A percentile compares a stretch with the other conserved stretches of the same genome.
These are phyloP conservation scores for Waltergamsia citrina DNA, from an alignment of 2,329 filamentous ascomycete species.

Conservation along the genomic window DNA sequence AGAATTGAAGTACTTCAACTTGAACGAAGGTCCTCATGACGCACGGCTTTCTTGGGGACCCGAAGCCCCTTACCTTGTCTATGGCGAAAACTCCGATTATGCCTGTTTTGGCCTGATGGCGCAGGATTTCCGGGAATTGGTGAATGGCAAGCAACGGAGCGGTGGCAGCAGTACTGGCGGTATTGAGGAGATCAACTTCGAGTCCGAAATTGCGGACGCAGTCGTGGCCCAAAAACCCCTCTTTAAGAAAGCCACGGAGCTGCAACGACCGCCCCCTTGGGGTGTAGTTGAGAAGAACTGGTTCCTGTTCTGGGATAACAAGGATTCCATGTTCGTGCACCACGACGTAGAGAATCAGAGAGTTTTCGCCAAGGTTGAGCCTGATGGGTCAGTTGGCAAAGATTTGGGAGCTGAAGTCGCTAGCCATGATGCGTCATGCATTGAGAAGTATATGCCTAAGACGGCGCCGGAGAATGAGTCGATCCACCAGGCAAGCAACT, in stretches of 20 bases:
- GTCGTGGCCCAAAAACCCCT: slow-evolving; percentile 12
- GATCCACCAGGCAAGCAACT: slow-evolving; percentile 52
- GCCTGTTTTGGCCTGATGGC: slow-evolving; percentile 50
- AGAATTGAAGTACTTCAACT: slow-evolving; percentile 27
- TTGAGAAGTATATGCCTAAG: slow-evolving; percentile 33
- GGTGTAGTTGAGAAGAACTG: slow-evolving; percentile 49
- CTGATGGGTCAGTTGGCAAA: slow-evolving; percentile 34
- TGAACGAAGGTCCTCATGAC: slow-evolving; percentile 46
- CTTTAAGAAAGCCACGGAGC: slow-evolving; percentile 36
- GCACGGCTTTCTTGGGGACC: slow-evolving; percentile 48
- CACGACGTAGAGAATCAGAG: slow-evolving; percentile 41
- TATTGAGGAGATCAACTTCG: no score
- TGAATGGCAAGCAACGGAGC: no score
- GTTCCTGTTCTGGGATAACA: slow-evolving; percentile 49
- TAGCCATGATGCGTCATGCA: slow-evolving; percentile 31
- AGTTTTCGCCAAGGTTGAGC: slow-evolving; percentile 33
- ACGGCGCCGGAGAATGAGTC: slow-evolving; percentile 26
- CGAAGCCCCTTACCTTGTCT: slow-evolving; percentile 36
- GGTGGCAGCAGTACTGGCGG: no score
- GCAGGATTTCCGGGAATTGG: slow-evolving; percentile 40
- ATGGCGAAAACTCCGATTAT: slow-evolving; percentile 42
- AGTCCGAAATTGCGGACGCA: no score
- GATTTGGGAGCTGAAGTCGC: slow-evolving; percentile 31
- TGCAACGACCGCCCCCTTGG: slow-evolving; percentile 38
- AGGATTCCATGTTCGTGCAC: slow-evolving; percentile 37